Percentiles rank a stretch among this genome's conserved stretches.
Evolutionary conservation across 495 filamentous ascomycete genomes (phyloP).

Genomic region (Neurospora sp.): DNA sequence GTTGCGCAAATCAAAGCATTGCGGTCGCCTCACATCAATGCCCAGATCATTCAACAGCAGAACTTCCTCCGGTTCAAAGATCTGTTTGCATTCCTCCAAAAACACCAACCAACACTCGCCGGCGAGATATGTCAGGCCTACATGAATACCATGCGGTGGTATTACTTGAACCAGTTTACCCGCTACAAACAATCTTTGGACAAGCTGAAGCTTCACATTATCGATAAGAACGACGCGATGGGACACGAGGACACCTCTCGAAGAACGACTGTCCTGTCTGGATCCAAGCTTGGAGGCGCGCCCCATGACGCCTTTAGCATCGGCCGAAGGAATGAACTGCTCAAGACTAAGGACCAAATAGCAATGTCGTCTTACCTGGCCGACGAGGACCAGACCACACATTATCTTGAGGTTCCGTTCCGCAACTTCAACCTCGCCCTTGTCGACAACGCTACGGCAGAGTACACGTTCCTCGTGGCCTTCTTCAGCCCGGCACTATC

Average conservation of each 20-base stretch:
- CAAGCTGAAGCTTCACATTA: constrained; percentile 69
- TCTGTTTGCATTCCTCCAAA: constrained; percentile 71
- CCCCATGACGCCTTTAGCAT: constrained; percentile 82
- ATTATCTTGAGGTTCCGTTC: constrained; percentile 84
- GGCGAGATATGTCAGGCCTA: constrained; percentile 89
- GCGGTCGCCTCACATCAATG: constrained; percentile 88
- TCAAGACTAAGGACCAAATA: constrained; percentile 56
- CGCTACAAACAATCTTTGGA: constrained; percentile 76
- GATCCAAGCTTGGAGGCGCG: constrained; percentile 41
- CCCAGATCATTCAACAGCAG: constrained; percentile 89
- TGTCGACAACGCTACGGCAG: constrained; percentile 86
- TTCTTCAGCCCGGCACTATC: constrained; percentile 65
- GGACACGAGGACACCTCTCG: constrained; percentile 64
- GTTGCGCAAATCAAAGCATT: constrained; percentile 89
- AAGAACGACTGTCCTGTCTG: constrained; percentile 40
- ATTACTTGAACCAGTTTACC: constrained; percentile 84
- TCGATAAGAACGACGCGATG: constrained; percentile 78
- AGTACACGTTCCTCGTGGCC: constrained; percentile 84
- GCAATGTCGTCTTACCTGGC: constrained; percentile 74
- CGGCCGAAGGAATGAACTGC: constrained; percentile 70
- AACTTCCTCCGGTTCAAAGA: constrained; percentile 80
- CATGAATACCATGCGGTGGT: constrained; percentile 98
- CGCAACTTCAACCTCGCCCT: constrained; percentile 89
- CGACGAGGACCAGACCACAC: constrained; percentile 74
- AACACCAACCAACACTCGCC: constrained; percentile 65